phyloP scores from a whole-genome alignment of 805 yeast genomes.

The Wickerhamomyces mucosus region DNA sequence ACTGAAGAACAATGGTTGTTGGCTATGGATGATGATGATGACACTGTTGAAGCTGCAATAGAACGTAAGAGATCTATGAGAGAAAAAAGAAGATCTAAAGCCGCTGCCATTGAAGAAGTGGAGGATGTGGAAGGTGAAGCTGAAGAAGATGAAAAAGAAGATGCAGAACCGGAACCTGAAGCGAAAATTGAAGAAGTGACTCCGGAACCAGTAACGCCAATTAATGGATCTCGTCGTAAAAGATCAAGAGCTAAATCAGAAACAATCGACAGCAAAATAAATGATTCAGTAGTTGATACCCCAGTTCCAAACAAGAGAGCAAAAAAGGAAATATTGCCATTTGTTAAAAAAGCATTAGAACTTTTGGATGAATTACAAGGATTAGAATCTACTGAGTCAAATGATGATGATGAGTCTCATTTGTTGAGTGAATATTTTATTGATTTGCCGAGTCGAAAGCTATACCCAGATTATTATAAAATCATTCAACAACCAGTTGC shows the following conservation, averaged over 20 bases:
- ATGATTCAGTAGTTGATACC: constrained; percentile 4
- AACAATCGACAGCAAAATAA: neutral
- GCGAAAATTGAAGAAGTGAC: neutral
- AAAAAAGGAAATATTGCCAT: constrained; percentile 16
- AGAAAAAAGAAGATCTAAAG: constrained; percentile 18
- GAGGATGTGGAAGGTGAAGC: constrained; percentile 3
- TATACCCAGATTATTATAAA: constrained; percentile 78
- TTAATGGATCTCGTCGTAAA: constrained; percentile 3
- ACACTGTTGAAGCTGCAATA: constrained; percentile 25
- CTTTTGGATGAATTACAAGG: constrained; percentile 35
- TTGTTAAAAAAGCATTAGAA: constrained; percentile 21
- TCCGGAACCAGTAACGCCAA: neutral
- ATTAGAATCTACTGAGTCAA: constrained; percentile 30
- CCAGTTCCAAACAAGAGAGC: constrained; percentile 12
- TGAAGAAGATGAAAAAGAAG: constrained; percentile 5
- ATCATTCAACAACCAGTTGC: constrained; percentile 53
- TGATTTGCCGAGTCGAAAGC: constrained; percentile 58
- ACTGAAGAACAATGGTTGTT: constrained; percentile 91
- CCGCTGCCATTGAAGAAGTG: neutral
- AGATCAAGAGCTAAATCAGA: constrained; percentile 1
- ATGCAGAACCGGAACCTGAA: constrained; percentile 7
- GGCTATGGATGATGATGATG: constrained; percentile 69
- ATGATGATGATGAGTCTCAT: constrained; percentile 27
- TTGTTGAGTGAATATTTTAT: constrained; percentile 47
- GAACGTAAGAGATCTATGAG: constrained; percentile 27